These are phyloP conservation scores for Aspergillus ochraceus DNA, from an alignment of 2,329 filamentous ascomycete species.

Conservation along the genomic window DNA sequence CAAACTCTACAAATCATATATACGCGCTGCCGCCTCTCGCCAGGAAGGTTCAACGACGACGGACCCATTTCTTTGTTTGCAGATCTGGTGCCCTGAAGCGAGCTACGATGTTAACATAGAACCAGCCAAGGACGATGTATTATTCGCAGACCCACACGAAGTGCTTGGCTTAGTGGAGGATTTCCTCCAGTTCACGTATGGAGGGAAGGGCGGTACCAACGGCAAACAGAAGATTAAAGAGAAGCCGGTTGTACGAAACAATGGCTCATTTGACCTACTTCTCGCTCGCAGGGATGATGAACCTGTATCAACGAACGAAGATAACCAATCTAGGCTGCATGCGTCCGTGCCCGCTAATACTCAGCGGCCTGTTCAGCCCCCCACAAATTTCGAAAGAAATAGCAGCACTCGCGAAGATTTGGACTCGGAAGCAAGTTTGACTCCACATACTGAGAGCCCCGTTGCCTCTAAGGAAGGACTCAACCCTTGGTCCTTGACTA, in stretches of 20 bases:
- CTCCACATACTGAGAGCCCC: not conserved
- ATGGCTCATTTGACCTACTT: slow-evolving; percentile 21
- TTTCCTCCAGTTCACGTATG: slow-evolving; percentile 30
- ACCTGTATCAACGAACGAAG: not conserved
- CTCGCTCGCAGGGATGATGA: slow-evolving; percentile 19
- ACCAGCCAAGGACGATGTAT: slow-evolving; percentile 62
- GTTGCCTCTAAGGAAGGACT: slow-evolving; percentile 4
- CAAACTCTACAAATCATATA: slow-evolving; percentile 50
- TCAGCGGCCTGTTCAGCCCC: not conserved
- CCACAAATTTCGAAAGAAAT: too few relatives aligned
- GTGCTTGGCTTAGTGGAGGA: slow-evolving; percentile 47
- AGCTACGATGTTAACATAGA: slow-evolving; percentile 65
- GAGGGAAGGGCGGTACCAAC: not conserved
- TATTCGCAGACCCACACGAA: slow-evolving; percentile 52
- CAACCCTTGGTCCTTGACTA: slow-evolving; percentile 40
- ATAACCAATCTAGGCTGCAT: not conserved
- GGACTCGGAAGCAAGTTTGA: not conserved
- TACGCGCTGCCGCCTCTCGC: slow-evolving; percentile 39
- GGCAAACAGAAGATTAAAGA: slow-evolving; percentile 5
- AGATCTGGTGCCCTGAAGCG: slow-evolving; percentile 53
- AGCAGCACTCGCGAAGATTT: not conserved
- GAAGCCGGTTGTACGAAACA: not conserved
- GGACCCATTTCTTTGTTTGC: slow-evolving; percentile 58
- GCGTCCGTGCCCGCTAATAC: not conserved
- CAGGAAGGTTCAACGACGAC: slow-evolving; percentile 22